A percentile compares a stretch with the other conserved stretches of the same genome.
Evolutionary conservation across 2,329 filamentous ascomycete genomes (phyloP).

Genomic region (Cercospora zeae-maydis): DNA sequence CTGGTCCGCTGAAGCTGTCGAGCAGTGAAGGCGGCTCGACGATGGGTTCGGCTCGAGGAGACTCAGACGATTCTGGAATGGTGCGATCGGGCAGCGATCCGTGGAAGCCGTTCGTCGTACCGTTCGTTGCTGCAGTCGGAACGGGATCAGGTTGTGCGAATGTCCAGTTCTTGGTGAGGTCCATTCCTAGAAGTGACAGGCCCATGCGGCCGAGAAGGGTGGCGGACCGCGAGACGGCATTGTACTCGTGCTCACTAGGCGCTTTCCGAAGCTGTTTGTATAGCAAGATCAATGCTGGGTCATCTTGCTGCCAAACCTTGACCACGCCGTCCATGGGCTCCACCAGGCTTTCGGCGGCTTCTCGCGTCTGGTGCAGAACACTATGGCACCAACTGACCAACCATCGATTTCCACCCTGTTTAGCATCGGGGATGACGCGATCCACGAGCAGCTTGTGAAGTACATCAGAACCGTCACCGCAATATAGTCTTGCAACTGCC

Average conservation of each 20-base stretch:
- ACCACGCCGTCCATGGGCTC: slow-evolving; percentile 66
- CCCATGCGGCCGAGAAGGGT: slow-evolving; percentile 44
- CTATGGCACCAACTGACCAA: slow-evolving; percentile 93
- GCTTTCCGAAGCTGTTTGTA: slow-evolving; percentile 82
- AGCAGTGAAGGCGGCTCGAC: slow-evolving; percentile 25
- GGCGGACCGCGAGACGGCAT: slow-evolving; percentile 81
- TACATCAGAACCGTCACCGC: slow-evolving; percentile 75
- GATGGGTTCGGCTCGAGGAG: not conserved
- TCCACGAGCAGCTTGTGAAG: slow-evolving; percentile 72
- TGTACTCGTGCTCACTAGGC: slow-evolving; percentile 45
- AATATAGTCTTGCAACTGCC: slow-evolving; percentile 80
- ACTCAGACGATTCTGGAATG: not conserved
- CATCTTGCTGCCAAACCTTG: slow-evolving; percentile 69
- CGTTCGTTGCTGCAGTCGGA: slow-evolving; percentile 7
- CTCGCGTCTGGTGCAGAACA: slow-evolving; percentile 77
- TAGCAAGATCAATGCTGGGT: slow-evolving; percentile 81
- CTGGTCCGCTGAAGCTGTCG: slow-evolving; percentile 23
- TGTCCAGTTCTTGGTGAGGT: slow-evolving; percentile 79
- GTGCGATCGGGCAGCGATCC: slow-evolving; percentile 29
- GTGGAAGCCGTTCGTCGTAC: slow-evolving; percentile 13
- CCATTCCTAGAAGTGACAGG: slow-evolving; percentile 82
- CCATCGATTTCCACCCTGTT: slow-evolving; percentile 83
- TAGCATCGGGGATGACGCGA: slow-evolving; percentile 72
- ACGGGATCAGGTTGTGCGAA: slow-evolving; percentile 46
- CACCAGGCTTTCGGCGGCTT: slow-evolving; percentile 74